These are phyloP conservation scores for Nakazawaea populi DNA, from an alignment of 805 yeast genomes.

Conservation along the genomic window DNA sequence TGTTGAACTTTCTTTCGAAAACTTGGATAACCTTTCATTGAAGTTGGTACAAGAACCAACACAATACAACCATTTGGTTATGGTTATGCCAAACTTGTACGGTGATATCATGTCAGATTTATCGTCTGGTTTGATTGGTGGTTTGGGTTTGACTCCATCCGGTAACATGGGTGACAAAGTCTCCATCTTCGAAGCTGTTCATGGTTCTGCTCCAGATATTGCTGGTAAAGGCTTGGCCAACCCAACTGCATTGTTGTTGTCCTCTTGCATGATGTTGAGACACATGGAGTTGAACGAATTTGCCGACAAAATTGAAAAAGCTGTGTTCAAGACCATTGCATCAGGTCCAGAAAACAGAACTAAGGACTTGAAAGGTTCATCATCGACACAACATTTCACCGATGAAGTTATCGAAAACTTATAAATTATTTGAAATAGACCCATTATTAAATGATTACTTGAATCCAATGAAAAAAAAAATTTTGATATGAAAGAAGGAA, in stretches of 20 bases:
- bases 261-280: slow-evolving; percentile 98
- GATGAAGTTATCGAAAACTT: slow-evolving; percentile 80
- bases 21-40: slow-evolving; percentile 93
- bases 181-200: slow-evolving; percentile 98
- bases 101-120: slow-evolving; percentile 99
- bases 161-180: slow-evolving; percentile 99
- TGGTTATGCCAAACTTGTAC: slow-evolving; percentile 98
- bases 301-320: slow-evolving; percentile 83
- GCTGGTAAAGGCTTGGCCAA: slow-evolving; percentile 99
- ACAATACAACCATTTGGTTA: slow-evolving; percentile 79
- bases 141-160: slow-evolving; percentile 97
- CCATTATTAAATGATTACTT: not conserved
- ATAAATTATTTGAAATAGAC: slow-evolving; percentile 24
- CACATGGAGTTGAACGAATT: slow-evolving; percentile 86
- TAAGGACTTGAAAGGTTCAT: slow-evolving; percentile 90
- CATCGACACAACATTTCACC: slow-evolving; percentile 86
- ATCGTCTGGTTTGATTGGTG: slow-evolving; percentile 97
- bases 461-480: not conserved
- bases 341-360: slow-evolving; percentile 96
- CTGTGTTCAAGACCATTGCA: slow-evolving; percentile 86
- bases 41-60: slow-evolving; percentile 85
- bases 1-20: slow-evolving; percentile 73
- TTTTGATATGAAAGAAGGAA: not conserved
- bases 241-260: slow-evolving; percentile 95
- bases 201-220: slow-evolving; percentile 99